phyloP scores from a whole-genome alignment of 2,329 filamentous ascomycete species.

The Hypoxylon sp. region DNA sequence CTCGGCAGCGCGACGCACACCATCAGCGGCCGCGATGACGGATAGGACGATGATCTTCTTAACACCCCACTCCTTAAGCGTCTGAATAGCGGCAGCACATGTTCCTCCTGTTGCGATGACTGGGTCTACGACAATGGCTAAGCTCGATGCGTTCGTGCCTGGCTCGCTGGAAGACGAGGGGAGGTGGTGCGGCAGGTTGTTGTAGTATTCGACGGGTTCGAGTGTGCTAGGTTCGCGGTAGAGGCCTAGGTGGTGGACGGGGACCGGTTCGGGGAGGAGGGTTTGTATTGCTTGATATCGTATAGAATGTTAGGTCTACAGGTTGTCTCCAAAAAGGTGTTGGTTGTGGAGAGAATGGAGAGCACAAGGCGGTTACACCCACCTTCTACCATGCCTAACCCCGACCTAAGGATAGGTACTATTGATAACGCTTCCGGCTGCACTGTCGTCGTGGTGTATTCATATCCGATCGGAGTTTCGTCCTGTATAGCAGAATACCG shows the following conservation, averaged over 20 bases:
- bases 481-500: conserved; percentile 66
- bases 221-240: conserved; percentile 92
- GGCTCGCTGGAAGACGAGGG: conserved; percentile 57
- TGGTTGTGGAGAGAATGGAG: background rate
- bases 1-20: conserved; percentile 78
- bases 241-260: conserved; percentile 93
- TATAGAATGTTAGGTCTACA: conserved; percentile 17
- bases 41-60: conserved; percentile 82
- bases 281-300: conserved; percentile 77
- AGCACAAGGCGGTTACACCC: conserved; percentile 39
- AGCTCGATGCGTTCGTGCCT: conserved; percentile 58
- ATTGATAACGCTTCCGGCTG: conserved; percentile 79
- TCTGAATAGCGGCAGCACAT: conserved; percentile 89
- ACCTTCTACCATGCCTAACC: conserved; percentile 92
- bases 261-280: conserved; percentile 83
- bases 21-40: conserved; percentile 79
- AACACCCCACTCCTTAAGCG: conserved; percentile 92
- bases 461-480: conserved; percentile 82
- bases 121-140: conserved; percentile 91
- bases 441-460: conserved; percentile 77
- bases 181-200: conserved; percentile 87
- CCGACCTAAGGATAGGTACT: conserved; percentile 93
- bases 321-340: background rate
- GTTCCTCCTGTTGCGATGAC: conserved; percentile 96
- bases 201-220: conserved; percentile 96